These are phyloP conservation scores for Cochliopodium minus DNA, from an alignment of 208 protist species.

Conservation along the genomic window DNA sequence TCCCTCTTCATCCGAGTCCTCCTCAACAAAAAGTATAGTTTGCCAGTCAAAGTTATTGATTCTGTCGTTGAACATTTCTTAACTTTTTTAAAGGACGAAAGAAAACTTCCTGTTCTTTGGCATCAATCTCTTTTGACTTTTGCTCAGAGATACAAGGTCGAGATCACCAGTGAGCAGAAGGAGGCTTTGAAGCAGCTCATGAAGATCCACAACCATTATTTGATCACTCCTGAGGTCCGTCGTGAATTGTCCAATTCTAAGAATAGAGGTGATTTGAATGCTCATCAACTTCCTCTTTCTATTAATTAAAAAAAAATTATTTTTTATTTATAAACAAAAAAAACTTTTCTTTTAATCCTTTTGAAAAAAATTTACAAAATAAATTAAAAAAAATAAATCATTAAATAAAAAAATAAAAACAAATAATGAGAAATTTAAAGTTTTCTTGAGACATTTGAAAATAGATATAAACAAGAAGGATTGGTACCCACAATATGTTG, in stretches of 20 bases:
- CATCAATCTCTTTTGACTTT: constrained; percentile 84
- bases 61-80: constrained; percentile 81
- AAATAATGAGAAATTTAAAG: no score
- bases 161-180: constrained; percentile 23
- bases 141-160: constrained; percentile 34
- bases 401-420: no score
- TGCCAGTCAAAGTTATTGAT: constrained; percentile 82
- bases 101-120: constrained; percentile 90
- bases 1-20: constrained; percentile 80
- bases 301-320: no score
- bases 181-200: constrained; percentile 17
- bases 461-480: no score
- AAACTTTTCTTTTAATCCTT: no score
- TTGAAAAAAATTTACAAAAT: no score
- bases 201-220: constrained; percentile 20
- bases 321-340: no score
- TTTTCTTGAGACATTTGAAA: no score
- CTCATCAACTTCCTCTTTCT: no score
- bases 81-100: constrained; percentile 53
- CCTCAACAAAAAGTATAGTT: constrained; percentile 91
- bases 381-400: no score
- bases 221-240: constrained; percentile 22
- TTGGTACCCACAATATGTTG: no score
- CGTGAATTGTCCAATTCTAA: constrained; percentile 19
- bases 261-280: background rate